Percentiles rank a stretch among this genome's conserved stretches.
Evolutionary conservation across 768 basidiomycete genomes (phyloP).

Genomic region (Hemileccinum rubropunctum): DNA sequence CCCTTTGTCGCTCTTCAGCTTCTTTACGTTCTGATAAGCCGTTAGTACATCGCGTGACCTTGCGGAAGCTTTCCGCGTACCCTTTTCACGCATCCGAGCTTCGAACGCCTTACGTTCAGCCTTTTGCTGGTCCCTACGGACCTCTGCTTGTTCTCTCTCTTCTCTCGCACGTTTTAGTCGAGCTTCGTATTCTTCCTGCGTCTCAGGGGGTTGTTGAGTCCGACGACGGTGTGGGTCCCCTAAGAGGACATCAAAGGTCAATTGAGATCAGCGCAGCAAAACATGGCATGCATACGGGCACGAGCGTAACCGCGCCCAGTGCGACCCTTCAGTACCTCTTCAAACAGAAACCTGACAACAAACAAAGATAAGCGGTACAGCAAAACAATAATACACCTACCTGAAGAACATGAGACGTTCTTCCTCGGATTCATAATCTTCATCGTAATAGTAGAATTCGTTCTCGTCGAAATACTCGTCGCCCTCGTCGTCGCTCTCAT

Average conservation of each 20-base stretch:
- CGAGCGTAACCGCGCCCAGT: conserved; percentile 25
- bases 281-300: conserved; percentile 26
- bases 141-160: conserved; percentile 53
- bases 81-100: conserved; percentile 49
- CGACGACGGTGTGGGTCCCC: conserved; percentile 21
- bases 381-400: conserved; percentile 27
- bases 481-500: conserved; percentile 42
- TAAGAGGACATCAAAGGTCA: conserved; percentile 6
- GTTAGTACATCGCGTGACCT: conserved; percentile 11
- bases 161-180: conserved; percentile 49
- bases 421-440: conserved; percentile 33
- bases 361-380: conserved; percentile 5
- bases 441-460: conserved; percentile 28
- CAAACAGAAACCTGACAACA: conserved; percentile 44
- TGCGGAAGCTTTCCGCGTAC: conserved; percentile 29
- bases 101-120: conserved; percentile 44
- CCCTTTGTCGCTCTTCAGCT: conserved; percentile 57
- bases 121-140: conserved; percentile 45
- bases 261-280: conserved; percentile 7
- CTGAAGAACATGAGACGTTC: conserved; percentile 43
- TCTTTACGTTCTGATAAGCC: conserved; percentile 41
- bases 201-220: conserved; percentile 36
- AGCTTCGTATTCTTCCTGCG: conserved; percentile 49
- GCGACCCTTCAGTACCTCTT: conserved; percentile 41
- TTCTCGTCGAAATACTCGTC: conserved; percentile 34